Evolutionary conservation across 2,329 filamentous ascomycete genomes (phyloP), one percentile per base, ranked within the genome.

Genomic region (Taxawa tesnikishii): DNA sequence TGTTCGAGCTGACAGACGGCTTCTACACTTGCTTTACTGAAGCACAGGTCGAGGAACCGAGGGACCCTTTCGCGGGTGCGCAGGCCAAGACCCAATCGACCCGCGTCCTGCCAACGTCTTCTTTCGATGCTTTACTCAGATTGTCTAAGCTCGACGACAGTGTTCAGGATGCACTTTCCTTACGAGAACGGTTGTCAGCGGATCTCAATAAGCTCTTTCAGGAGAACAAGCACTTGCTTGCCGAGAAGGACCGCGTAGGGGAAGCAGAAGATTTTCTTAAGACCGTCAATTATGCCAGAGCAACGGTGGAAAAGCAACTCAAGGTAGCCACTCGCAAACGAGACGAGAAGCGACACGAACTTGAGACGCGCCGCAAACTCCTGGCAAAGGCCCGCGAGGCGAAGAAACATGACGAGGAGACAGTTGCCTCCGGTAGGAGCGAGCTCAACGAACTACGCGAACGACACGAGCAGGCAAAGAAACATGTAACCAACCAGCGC

Each of bases 71-170:
- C 48, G 29, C 25, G 46, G 42, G 49, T n/a, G 44, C 50, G 4
- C 49, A 54, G 8, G 54, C 52, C 12, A 59, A 53, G 28, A 40
- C 46, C 9, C 33, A 16, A 4, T 36, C 31, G 60, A 70, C 15
- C 65, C 67, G 5, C 55, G 65, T 1, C 44, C 60, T 70, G n/a
- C 50, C 70, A 0, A 85, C 80, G 0, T 85, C 84, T 0, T 85
- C 85, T 0, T 94, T 93, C 53, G 85, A 84, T 48, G 75, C 82
- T 2, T 64, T 96, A 13, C 88, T 94, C 77, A 79, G 82, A 38
- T 66, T 96, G 8, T 79, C 83, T 5, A 94, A 87, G 36, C 67
- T 96, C 11, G 84, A 94, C 40, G 83, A 81, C 50, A 93, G 85
- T 33, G 83, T 94, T 15, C 84, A 92, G 50, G 88, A 96, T 54